Percentiles rank a stretch among this genome's conserved stretches.
phyloP scores from a whole-genome alignment of 2,329 filamentous ascomycete species.

The Hymenoscyphus albidus region DNA sequence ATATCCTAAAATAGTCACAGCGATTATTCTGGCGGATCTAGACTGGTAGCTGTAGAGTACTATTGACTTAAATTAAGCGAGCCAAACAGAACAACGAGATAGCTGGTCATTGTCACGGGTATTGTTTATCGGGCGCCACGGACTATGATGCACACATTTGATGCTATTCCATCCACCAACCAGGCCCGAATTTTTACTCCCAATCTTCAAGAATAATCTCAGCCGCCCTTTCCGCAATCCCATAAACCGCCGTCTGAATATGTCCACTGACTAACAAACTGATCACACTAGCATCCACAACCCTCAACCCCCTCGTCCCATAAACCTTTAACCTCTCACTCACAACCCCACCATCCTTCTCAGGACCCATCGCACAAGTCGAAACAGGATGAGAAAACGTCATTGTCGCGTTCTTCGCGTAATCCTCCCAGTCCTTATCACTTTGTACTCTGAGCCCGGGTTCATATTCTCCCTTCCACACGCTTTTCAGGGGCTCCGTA shows the following conservation, averaged over 20 bases:
- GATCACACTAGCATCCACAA: constrained; percentile 6
- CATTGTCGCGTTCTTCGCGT: neutral
- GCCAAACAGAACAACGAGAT: too few species aligned
- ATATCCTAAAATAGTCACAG: too few species aligned
- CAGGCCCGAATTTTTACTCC: neutral
- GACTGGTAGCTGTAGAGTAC: too few species aligned
- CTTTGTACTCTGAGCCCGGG: constrained; percentile 13
- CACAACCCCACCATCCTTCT: constrained; percentile 3
- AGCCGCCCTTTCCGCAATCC: constrained; percentile 7
- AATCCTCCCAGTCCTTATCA: constrained; percentile 6
- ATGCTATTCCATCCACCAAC: too few species aligned
- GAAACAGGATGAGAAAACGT: constrained; percentile 6
- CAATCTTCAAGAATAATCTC: constrained; percentile 3
- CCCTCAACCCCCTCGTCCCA: neutral
- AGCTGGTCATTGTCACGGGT: too few species aligned
- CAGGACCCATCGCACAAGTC: constrained; percentile 4
- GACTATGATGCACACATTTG: too few species aligned
- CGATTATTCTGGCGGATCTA: too few species aligned
- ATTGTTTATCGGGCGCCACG: too few species aligned
- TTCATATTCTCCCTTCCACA: constrained; percentile 25
- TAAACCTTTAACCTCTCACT: neutral
- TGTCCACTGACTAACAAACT: constrained; percentile 2
- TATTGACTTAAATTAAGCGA: too few species aligned
- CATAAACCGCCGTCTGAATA: constrained; percentile 9
- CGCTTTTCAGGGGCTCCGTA: constrained; percentile 14